A percentile compares a stretch with the other conserved stretches of the same genome.
phyloP scores from a whole-genome alignment of 257 asterid species.

The Solanum infundibuliforme region DNA sequence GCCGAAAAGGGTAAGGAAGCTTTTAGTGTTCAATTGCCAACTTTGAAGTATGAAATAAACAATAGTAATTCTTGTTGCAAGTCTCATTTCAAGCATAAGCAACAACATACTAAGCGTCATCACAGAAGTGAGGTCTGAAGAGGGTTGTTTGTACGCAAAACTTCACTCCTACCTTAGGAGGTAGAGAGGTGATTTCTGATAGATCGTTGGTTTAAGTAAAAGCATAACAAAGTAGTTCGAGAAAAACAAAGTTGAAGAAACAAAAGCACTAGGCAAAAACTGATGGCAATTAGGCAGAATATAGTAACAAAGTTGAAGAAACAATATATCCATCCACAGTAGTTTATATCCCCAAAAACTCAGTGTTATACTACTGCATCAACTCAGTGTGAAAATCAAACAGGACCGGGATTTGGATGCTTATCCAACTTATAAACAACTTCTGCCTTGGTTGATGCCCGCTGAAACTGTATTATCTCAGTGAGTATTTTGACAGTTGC shows the following conservation, averaged over 20 bases:
- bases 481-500: neutral
- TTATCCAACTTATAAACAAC: neutral
- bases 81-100: neutral
- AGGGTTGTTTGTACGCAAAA: neutral
- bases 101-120: neutral
- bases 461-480: neutral
- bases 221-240: neutral
- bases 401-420: neutral
- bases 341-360: neutral
- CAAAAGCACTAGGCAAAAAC: neutral
- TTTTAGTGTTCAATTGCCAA: neutral
- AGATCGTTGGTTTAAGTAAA: neutral
- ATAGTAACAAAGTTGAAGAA: neutral
- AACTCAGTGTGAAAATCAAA: neutral
- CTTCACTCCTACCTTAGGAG: neutral
- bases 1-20: neutral
- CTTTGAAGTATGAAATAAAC: neutral
- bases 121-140: neutral
- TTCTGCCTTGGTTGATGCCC: neutral
- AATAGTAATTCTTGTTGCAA: neutral
- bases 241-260: neutral
- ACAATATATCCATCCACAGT: neutral
- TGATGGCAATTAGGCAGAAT: neutral
- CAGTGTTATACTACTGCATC: neutral
- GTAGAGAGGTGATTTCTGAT: neutral